phyloP scores from a whole-genome alignment of 306 rosid species.

The Dryas drummondii region DNA sequence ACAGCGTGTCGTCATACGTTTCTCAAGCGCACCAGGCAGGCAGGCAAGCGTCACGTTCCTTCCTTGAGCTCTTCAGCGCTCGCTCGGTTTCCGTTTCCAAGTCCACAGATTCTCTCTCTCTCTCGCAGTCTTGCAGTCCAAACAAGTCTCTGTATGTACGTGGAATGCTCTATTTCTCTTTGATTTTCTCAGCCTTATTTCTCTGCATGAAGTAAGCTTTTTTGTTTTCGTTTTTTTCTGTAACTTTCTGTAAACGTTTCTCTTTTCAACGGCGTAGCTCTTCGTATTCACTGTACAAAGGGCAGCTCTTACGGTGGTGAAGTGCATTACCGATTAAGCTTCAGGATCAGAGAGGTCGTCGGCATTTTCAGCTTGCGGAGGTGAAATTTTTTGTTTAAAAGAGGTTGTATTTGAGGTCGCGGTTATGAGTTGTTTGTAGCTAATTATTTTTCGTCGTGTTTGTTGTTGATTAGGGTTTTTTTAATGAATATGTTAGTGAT shows the following conservation, averaged over 20 bases:
- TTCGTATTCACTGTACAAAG: neutral
- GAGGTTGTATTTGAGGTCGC: neutral
- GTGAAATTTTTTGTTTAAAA: neutral
- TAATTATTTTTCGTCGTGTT: neutral
- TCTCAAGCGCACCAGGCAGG: neutral
- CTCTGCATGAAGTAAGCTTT: constrained; percentile 11
- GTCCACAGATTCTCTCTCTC: constrained; percentile 3
- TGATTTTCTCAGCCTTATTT: neutral
- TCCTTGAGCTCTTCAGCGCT: neutral
- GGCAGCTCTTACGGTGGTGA: constrained; percentile 4
- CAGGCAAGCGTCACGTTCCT: neutral
- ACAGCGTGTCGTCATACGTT: constrained; percentile 22
- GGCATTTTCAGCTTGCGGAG: constrained; percentile 6
- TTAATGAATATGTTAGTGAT: neutral
- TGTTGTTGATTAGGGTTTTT: neutral
- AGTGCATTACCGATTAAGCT: constrained; percentile 13
- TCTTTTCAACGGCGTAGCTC: neutral
- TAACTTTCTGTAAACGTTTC: neutral
- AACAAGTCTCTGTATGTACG: no score
- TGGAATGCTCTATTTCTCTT: constrained; percentile 7
- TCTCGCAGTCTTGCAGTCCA: neutral
- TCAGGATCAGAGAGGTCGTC: neutral
- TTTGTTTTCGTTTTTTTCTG: neutral
- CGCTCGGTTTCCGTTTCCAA: neutral
- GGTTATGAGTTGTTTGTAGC: neutral